Base-by-base conservation (phyloP, 2,329 filamentous ascomycete species). In the Aureobasidium musti region DNA sequence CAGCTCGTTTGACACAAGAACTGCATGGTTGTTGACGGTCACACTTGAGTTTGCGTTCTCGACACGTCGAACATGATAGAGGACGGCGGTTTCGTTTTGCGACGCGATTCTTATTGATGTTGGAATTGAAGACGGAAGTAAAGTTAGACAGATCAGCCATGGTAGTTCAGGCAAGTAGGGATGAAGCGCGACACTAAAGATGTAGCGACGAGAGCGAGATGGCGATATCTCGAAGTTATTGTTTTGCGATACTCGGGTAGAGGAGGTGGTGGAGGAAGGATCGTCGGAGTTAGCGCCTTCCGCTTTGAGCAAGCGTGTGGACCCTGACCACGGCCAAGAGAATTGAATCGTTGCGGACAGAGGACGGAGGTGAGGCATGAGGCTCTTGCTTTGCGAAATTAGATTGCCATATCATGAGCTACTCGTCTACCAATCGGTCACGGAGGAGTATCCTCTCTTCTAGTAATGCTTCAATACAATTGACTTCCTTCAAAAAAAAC, bases 71-170 rank as follows among this genome's bases (percentile, higher is more conserved):
- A 19, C 64, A 66, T 1, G 64, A 66, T 17, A 66, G 3, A 23
- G 64, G 43, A 3, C 45, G 64, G 23, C 64, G 64, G 53, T 66
- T 66, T 13, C 64, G 64, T 53, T 66, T 66, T 11, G 52, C 43
- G 39, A 65, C 39, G 37, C 61, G 61, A n/a, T n/a, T 50, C 28
- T 56, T 37, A 23, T 21, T 56, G 10, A 4, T 21, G 26, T 37
- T 49, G 23, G 49, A 35, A 8, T 50, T n/a, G 17, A 65, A 65
- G 37, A 65, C 50, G 7, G 49, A 45, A 2, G 37, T 54, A 17
- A 54, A 65, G 14, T 28, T 35, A 5, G 61, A 35, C 6, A 56
- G 10, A 21, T 35, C 61, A 7, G 49, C 26, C 61, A 65, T 65
- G 21, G 10, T 13, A 11, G n/a, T 7, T 19, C 7, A 2, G 14